Evolutionary conservation across 192 early-diverging fungal genomes (phyloP).

Genomic region (Coemansia sp.): DNA sequence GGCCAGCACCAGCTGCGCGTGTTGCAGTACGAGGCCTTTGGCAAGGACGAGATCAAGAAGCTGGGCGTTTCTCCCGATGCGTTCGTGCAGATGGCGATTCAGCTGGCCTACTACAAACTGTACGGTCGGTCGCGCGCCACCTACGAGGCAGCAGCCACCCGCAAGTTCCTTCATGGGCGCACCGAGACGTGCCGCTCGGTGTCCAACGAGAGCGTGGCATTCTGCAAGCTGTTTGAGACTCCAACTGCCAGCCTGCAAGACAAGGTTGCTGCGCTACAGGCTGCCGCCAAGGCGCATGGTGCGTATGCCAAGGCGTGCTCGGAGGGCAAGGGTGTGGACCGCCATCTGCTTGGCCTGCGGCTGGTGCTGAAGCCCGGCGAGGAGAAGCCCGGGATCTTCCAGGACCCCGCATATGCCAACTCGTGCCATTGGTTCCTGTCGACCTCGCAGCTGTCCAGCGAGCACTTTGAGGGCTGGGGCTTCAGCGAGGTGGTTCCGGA

Average conservation of each 20-base stretch:
- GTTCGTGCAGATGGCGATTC: constrained; percentile 89
- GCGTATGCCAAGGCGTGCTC: constrained; percentile 75
- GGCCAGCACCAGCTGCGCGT: constrained; percentile 79
- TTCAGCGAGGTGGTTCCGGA: constrained; percentile 84
- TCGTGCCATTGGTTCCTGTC: constrained; percentile 93
- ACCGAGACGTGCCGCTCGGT: constrained; percentile 92
- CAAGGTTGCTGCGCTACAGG: constrained; percentile 68
- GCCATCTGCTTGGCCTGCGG: constrained; percentile 86
- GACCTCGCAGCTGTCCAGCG: constrained; percentile 88
- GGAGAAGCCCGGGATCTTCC: constrained; percentile 79
- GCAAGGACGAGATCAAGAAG: constrained; percentile 92
- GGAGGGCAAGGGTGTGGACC: constrained; percentile 85
- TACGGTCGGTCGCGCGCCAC: constrained; percentile 75
- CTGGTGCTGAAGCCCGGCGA: constrained; percentile 73
- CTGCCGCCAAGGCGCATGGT: constrained; percentile 75
- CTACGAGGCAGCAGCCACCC: constrained; percentile 91
- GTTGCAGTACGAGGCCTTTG: constrained; percentile 81
- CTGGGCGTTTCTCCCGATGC: constrained; percentile 79
- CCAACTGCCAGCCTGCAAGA: constrained; percentile 41
- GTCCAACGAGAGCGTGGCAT: constrained; percentile 69
- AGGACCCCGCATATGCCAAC: constrained; percentile 77
- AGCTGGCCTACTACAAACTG: constrained; percentile 93
- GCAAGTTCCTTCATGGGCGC: constrained; percentile 89
- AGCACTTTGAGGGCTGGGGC: constrained; percentile 93
- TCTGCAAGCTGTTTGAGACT: constrained; percentile 85